These are phyloP conservation scores for Fusarium begoniae DNA, from an alignment of 2,329 filamentous ascomycete species.

Conservation along the genomic window DNA sequence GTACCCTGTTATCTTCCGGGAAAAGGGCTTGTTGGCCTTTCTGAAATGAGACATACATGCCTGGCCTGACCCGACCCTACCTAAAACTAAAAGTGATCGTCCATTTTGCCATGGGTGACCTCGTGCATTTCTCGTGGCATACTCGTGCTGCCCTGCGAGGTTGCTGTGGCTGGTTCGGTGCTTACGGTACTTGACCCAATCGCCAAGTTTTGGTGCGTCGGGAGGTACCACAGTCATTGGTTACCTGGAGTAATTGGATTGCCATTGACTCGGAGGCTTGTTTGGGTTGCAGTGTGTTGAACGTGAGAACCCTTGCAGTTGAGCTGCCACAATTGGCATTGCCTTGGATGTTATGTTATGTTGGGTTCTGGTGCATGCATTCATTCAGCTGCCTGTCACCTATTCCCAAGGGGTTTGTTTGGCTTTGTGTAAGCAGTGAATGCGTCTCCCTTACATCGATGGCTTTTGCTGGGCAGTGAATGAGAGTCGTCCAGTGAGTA, in stretches of 20 bases:
- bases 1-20: constrained; percentile 9
- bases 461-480: not conserved
- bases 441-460: not conserved
- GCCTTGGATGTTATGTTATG: constrained; percentile 2
- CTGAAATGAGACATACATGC: constrained; percentile 6
- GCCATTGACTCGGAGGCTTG: constrained; percentile 22
- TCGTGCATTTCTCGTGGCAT: constrained; percentile 31
- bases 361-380: not conserved
- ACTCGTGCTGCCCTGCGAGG: constrained; percentile 6
- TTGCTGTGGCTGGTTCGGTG: not conserved
- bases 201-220: constrained; percentile 8
- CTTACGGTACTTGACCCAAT: constrained; percentile 14
- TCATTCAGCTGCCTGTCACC: constrained; percentile 8
- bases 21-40: constrained; percentile 8
- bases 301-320: constrained; percentile 24
- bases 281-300: not conserved
- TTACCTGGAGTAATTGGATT: not conserved
- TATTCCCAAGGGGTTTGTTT: not conserved
- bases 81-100: constrained; percentile 17
- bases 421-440: constrained; percentile 4
- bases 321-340: constrained; percentile 4
- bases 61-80: not conserved
- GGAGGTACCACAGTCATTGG: constrained; percentile 6
- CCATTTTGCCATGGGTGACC: constrained; percentile 18
- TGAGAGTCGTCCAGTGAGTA: not conserved